Conservation (phyloP, 2,329 filamentous ascomycete genomes). For the Trematosphaeria pertusa region DNA sequence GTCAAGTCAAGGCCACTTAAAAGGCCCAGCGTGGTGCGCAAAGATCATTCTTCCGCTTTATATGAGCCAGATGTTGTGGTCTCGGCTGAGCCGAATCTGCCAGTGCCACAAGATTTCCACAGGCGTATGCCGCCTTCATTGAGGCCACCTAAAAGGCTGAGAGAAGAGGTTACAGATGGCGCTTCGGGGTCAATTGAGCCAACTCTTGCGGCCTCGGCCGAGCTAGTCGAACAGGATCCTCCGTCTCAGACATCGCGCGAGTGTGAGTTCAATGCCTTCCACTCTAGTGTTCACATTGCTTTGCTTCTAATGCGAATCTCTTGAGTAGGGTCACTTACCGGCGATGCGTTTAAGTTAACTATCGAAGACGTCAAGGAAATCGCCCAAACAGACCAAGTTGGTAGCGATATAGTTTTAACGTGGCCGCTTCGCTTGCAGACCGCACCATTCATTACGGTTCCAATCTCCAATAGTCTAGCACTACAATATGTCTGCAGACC, state of each 20-base stretch:
- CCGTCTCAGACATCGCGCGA: not conserved
- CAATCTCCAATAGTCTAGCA: conserved; percentile 4
- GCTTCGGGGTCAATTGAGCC: not conserved
- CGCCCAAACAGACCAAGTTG: conserved; percentile 2
- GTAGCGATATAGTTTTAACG: conserved; percentile 3
- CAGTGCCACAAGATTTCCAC: not conserved
- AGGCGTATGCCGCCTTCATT: not conserved
- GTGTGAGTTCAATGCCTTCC: conserved; percentile 1
- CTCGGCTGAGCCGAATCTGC: not conserved
- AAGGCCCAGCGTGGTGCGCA: not conserved
- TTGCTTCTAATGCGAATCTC: not conserved
- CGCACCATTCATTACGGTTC: conserved; percentile 1
- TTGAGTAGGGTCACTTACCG: conserved; percentile 2
- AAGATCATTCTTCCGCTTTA: conserved; percentile 1
- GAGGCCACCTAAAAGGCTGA: conserved; percentile 1
- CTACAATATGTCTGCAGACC: not conserved
- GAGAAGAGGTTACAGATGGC: not conserved
- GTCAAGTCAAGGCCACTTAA: not conserved
- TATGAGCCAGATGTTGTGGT: no score
- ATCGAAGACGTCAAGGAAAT: conserved; percentile 1
- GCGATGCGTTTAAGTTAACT: conserved; percentile 1
- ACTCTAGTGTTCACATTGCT: not conserved
- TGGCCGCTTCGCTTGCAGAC: not conserved
- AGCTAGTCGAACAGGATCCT: conserved; percentile 2
- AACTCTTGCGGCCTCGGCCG: not conserved